Evolutionary conservation across 2,329 filamentous ascomycete genomes (phyloP).

Genomic region (Microdochium paspali): DNA sequence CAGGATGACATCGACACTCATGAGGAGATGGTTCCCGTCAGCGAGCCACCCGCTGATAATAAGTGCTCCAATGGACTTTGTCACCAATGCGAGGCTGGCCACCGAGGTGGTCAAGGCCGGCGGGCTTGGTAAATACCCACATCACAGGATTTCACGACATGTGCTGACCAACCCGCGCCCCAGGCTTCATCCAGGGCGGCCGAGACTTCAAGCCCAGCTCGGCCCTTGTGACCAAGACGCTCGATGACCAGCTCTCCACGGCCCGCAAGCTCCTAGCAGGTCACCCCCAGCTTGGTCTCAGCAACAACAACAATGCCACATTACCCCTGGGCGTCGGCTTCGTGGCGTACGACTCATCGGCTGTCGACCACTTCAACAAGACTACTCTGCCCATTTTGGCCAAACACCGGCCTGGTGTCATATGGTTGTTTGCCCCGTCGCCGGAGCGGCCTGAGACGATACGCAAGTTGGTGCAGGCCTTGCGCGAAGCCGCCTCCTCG

Average conservation of each 20-base stretch:
- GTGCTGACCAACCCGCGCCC: conserved; percentile 1
- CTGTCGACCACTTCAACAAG: conserved; percentile 23
- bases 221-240: conserved; percentile 11
- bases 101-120: conserved; percentile 28
- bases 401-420: conserved; percentile 43
- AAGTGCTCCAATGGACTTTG: conserved; percentile 29
- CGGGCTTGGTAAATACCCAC: conserved; percentile 23
- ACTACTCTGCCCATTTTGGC: conserved; percentile 41
- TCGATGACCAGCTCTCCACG: conserved; percentile 20
- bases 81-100: conserved; percentile 25
- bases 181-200: conserved; percentile 23
- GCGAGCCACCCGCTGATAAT: conserved; percentile 22
- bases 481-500: not conserved
- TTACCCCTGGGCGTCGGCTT: conserved; percentile 53
- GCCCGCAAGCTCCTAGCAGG: conserved; percentile 7
- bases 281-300: no score
- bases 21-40: not conserved
- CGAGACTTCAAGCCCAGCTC: conserved; percentile 20
- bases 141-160: not conserved
- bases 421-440: conserved; percentile 59
- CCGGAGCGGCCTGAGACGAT: conserved; percentile 15
- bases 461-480: conserved; percentile 7
- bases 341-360: conserved; percentile 40
- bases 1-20: not conserved
- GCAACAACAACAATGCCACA: conserved; percentile 10